These are phyloP conservation scores for Hypericum perforatum DNA, from an alignment of 345 rosid genomes.

Conservation along the genomic window DNA sequence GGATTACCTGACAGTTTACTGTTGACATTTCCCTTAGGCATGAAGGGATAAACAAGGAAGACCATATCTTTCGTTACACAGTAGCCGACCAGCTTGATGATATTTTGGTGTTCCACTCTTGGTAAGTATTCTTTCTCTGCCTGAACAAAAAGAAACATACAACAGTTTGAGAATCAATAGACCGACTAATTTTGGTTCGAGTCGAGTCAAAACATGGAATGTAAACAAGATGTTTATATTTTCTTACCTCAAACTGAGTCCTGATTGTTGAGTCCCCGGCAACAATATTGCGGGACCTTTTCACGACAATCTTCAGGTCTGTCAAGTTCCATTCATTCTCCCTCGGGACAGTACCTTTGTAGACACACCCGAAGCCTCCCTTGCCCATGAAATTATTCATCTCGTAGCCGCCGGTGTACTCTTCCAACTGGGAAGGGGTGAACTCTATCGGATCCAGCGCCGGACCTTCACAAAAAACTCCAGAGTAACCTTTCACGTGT, in stretches of 20 bases:
- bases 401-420: not conserved
- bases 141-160: not conserved
- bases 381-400: not conserved
- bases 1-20: slow-evolving; percentile 1
- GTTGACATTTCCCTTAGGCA: slow-evolving; percentile 3
- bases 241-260: too few relatives aligned
- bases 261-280: too few relatives aligned
- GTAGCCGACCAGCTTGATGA: slow-evolving; percentile 7
- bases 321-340: not conserved
- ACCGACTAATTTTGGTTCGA: not conserved
- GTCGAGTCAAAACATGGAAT: too few relatives aligned
- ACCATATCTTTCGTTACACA: slow-evolving; percentile 4
- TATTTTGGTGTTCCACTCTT: slow-evolving; percentile 5
- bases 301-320: not conserved
- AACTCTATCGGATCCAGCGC: not conserved
- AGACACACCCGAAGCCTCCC: slow-evolving; percentile 1
- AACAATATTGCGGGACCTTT: too few relatives aligned
- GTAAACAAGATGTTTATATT: too few relatives aligned
- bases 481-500: too few relatives aligned
- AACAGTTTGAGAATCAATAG: too few relatives aligned
- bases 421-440: not conserved
- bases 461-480: too few relatives aligned
- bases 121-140: slow-evolving; percentile 8
- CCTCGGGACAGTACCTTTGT: not conserved
- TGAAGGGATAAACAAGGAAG: slow-evolving; percentile 13